phyloP scores from a whole-genome alignment of 1,284 basidiomycete genomes.

The Spongispora temasekensis region DNA sequence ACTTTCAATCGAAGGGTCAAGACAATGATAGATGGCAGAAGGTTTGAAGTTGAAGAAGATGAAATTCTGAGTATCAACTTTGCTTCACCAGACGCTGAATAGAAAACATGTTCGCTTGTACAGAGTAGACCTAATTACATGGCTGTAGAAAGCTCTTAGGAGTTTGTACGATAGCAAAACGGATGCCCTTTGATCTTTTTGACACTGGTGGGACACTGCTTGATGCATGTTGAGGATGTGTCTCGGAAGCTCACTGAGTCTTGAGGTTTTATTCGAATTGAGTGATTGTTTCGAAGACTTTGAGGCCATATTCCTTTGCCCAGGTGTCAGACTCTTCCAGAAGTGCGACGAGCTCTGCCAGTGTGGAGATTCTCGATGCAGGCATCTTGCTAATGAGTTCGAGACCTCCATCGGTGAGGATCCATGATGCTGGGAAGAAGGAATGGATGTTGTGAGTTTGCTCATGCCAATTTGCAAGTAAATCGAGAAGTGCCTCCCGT shows the following conservation, averaged over 20 bases:
- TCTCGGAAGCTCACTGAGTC: background rate
- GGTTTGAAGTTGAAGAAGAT: background rate
- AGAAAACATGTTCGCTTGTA: background rate
- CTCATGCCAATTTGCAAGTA: background rate
- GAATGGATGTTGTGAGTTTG: background rate
- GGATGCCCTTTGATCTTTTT: background rate
- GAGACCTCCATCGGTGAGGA: background rate
- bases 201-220: background rate
- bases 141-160: background rate
- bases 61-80: background rate
- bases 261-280: background rate
- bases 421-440: background rate
- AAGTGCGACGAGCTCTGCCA: background rate
- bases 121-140: background rate
- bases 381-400: background rate
- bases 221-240: background rate
- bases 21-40: constrained; percentile 10
- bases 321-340: background rate
- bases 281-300: background rate
- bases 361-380: background rate
- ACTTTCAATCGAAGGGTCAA: constrained; percentile 29
- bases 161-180: background rate
- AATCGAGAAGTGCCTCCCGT: background rate
- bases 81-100: background rate
- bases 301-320: background rate